These are phyloP conservation scores for Stylonectria norvegica DNA, from an alignment of 2,329 filamentous ascomycete species.

Conservation along the genomic window DNA sequence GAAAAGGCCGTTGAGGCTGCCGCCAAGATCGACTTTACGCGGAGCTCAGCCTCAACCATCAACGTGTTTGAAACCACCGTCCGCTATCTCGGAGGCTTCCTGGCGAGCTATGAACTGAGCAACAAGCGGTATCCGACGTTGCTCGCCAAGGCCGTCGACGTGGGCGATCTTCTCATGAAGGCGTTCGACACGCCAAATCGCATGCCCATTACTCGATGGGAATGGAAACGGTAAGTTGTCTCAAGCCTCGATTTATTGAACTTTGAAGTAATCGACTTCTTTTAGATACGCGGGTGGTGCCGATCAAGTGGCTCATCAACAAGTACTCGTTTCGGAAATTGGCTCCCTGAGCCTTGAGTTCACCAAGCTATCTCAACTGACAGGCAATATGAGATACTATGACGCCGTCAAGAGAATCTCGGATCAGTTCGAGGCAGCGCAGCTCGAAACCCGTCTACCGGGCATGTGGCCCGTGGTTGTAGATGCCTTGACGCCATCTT, in stretches of 20 bases:
- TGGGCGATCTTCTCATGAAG: conserved; percentile 59
- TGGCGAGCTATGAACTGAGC: conserved; percentile 64
- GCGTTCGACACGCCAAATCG: conserved; percentile 65
- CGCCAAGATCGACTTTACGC: conserved; percentile 56
- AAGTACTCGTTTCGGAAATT: conserved; percentile 26
- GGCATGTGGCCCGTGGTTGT: conserved; percentile 61
- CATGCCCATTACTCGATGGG: conserved; percentile 46
- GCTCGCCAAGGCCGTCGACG: conserved; percentile 57
- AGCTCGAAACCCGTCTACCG: conserved; percentile 53
- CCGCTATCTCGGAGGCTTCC: conserved; percentile 62
- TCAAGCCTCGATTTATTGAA: no score
- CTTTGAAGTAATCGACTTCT: no score
- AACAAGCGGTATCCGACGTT: conserved; percentile 44
- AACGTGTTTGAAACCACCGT: conserved; percentile 68
- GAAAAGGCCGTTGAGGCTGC: conserved; percentile 56
- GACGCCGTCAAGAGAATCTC: conserved; percentile 58
- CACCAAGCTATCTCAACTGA: conserved; percentile 62
- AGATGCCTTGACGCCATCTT: conserved; percentile 34
- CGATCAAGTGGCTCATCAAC: conserved; percentile 18
- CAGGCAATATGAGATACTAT: conserved; percentile 57
- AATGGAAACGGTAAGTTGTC: conserved; percentile 26
- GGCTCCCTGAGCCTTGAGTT: conserved; percentile 61
- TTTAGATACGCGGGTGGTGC: conserved; percentile 23
- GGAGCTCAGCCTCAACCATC: conserved; percentile 42
- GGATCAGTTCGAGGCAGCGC: conserved; percentile 51